Evolutionary conservation across 202 grass and related monocot species (phyloP), one percentile per base, ranked within the genome.

Genomic region (Dendrocalamus latiflorus): DNA sequence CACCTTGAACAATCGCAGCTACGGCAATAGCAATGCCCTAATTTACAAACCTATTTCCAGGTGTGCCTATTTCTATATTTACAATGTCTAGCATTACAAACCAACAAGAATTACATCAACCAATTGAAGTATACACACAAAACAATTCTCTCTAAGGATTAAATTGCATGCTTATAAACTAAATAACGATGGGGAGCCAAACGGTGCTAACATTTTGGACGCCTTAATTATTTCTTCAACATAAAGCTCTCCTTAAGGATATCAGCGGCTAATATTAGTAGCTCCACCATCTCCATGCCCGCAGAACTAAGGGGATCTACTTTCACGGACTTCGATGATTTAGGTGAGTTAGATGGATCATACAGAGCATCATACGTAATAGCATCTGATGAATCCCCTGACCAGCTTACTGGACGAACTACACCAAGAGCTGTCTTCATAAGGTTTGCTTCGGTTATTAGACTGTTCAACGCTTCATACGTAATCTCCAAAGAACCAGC

Each of bases 211-310:
- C 17, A 65, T 50, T 11, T 34, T 25, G 47, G 2, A 15, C 10
- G 47, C 39, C 8, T 43, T 34, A 36, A 36, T 68, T 77, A 86
- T 71, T 84, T 74, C 44, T 84, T 94, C 49, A 81, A 64, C 47
- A 79, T 18, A 48, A 93, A 85, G 78, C 43, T 92, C 22, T 84
- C 90, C 65, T 86, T 92, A 28, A 89, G 73, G 58, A 93, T 75
- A 67, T 88, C 87, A 72, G 93, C 80, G 20, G 92, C 87, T 2
- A 98, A 89, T 62, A 95, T 83, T 50, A 98, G 84, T 48, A 98
- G 89, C 74, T 98, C 91, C 67, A 93, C 87, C 95, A 98, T 98
- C 85, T 95, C 95, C 60, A 86, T 58, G 53, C 95, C 79, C 11
- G 89, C 87, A 42, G 42, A 80, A 82, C 85, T 88, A 43, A 95